phyloP scores from a whole-genome alignment of 371 early-diverging fungal species.

The Rhizomucor miehei region DNA sequence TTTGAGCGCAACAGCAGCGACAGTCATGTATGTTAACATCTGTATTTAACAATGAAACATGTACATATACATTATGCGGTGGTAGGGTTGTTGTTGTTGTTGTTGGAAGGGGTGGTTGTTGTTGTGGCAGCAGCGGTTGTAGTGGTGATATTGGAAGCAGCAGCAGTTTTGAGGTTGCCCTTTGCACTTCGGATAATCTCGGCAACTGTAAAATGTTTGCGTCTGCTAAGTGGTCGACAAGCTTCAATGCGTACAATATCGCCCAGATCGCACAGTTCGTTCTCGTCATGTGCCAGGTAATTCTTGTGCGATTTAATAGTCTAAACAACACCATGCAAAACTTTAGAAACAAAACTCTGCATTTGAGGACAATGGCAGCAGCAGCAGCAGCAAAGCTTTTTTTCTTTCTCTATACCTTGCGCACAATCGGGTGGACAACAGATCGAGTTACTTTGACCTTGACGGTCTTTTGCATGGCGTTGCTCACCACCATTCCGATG shows the following conservation, averaged over 20 bases:
- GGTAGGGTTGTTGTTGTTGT: too few relatives aligned
- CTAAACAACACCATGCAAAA: conserved; percentile 19
- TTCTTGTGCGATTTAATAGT: conserved; percentile 75
- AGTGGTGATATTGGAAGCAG: too few relatives aligned
- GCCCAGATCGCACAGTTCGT: conserved; percentile 80
- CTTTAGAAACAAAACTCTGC: too few relatives aligned
- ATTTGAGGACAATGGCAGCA: neutral
- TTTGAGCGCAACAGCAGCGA: conserved; percentile 24
- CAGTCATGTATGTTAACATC: conserved; percentile 11
- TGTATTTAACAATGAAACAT: too few relatives aligned
- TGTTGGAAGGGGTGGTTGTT: too few relatives aligned
- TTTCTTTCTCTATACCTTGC: too few relatives aligned
- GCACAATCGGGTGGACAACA: conserved; percentile 78
- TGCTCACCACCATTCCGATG: conserved; percentile 85
- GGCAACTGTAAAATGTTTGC: conserved; percentile 85
- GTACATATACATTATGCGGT: too few relatives aligned
- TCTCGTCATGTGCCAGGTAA: conserved; percentile 88
- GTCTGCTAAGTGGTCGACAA: conserved; percentile 84
- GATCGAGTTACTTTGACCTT: conserved; percentile 83
- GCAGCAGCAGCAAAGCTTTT: neutral
- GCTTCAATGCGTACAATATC: conserved; percentile 93
- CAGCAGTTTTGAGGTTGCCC: neutral
- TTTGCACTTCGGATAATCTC: conserved; percentile 68
- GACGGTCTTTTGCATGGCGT: conserved; percentile 88
- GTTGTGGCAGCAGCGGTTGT: too few relatives aligned